A percentile compares a stretch with the other conserved stretches of the same genome.
These are phyloP conservation scores for Lachancea sp. DNA, from an alignment of 805 yeast species.

Conservation along the genomic window DNA sequence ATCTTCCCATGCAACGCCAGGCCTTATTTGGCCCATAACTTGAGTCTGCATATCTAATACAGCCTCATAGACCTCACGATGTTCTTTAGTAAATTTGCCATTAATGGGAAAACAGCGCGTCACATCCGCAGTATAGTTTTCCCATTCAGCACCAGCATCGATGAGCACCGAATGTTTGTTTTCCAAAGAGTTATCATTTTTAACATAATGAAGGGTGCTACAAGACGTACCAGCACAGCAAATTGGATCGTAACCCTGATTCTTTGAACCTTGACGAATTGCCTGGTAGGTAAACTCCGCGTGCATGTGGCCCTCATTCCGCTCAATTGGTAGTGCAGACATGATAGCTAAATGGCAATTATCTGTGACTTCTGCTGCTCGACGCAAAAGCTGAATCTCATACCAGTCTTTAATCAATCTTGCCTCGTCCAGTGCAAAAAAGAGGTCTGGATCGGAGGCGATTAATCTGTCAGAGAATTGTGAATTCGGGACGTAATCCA, in stretches of 20 bases:
- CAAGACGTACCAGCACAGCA: conserved; percentile 92
- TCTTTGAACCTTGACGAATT: conserved; percentile 85
- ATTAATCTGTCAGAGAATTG: conserved; percentile 35
- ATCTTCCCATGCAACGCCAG: conserved; percentile 83
- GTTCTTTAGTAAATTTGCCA: conserved; percentile 88
- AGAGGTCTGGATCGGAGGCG: conserved; percentile 43
- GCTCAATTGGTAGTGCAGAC: conserved; percentile 85
- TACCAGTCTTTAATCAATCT: conserved; percentile 77
- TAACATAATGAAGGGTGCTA: conserved; percentile 84
- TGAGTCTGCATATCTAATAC: conserved; percentile 77
- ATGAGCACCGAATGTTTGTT: conserved; percentile 65
- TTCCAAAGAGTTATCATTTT: conserved; percentile 60
- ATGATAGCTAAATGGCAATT: conserved; percentile 85
- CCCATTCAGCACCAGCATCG: conserved; percentile 98
- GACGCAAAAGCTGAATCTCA: conserved; percentile 69
- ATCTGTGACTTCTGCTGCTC: conserved; percentile 81
- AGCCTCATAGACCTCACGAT: conserved; percentile 69
- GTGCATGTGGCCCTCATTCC: conserved; percentile 84
- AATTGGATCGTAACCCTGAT: conserved; percentile 87
- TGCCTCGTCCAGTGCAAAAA: conserved; percentile 79
- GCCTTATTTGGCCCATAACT: conserved; percentile 66
- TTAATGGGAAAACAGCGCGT: conserved; percentile 90
- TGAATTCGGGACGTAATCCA: conserved; percentile 39
- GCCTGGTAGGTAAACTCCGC: conserved; percentile 95
- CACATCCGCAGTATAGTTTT: conserved; percentile 85